Base-by-base conservation (phyloP, 495 filamentous ascomycete genomes). In the Podospora pseudocomata region DNA sequence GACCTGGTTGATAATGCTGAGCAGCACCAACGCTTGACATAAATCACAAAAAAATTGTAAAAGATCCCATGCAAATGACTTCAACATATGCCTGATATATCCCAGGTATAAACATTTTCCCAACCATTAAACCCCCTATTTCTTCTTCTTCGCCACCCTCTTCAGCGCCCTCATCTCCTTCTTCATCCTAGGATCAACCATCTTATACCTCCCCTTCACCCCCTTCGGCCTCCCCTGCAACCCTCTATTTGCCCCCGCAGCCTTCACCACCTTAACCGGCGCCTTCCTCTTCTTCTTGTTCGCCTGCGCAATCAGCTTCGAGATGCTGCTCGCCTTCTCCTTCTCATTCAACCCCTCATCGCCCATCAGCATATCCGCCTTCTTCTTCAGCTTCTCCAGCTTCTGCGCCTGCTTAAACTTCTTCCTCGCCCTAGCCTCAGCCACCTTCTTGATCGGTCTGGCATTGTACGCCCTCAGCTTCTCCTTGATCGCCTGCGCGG, bases 121-220 rank as follows among this genome's bases (percentile, higher is more conserved):
- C 39, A 49, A 49, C 39, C 39, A 49, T 13, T 49, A 49, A 13
- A 49, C 39, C 39, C 15, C 9, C 30, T 74, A 73, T 70, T 78
- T 79, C 75, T 77, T 80, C 69, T 77, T 73, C 69, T 80, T 80
- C n/a, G 81, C 66, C 65, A 83, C 74, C 73, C 95, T 88, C 86
- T 97, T 99, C 80, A 91, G 84, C 16, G 90, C 96, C 75, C 95
- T 86, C 64, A 94, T 87, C 84, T 99, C 95, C 89, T 99, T 99
- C 88, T 97, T 98, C 88, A 99, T 88, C 70, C 95, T 86, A 19
- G 91, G 82, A 83, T 99, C 95, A 68, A 99, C 95, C 84, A 99
- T 97, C 89, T 98, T 98, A 80, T 99, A 99, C 75, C 91, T 90
- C 53, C 95, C 95, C 86, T 98, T 99, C 63, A 97, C 94, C 19